Evolutionary conservation across 768 basidiomycete genomes (phyloP).

Genomic region (Cystofilobasidium macerans): DNA sequence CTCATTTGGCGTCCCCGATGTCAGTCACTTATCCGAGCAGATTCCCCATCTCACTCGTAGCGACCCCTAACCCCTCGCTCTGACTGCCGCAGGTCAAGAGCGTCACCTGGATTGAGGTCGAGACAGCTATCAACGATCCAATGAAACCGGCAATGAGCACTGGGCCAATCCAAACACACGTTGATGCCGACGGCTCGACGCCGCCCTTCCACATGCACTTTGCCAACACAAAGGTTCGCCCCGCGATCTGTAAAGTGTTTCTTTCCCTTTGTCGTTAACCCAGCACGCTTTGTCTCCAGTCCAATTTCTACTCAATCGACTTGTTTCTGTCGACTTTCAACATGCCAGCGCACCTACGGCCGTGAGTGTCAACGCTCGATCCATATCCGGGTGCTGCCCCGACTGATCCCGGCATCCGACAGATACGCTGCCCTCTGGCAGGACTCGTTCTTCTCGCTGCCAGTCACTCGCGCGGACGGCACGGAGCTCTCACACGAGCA

Average conservation of each 20-base stretch:
- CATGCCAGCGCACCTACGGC: slow-evolving; percentile 62
- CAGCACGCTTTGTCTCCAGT: slow-evolving; percentile 45
- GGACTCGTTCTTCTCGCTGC: slow-evolving; percentile 76
- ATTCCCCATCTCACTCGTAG: too few species aligned
- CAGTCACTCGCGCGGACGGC: slow-evolving; percentile 58
- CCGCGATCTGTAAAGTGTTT: not conserved
- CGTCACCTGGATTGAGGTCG: slow-evolving; percentile 81
- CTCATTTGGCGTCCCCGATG: slow-evolving; percentile 79
- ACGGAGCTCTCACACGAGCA: slow-evolving; percentile 68
- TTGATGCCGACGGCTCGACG: slow-evolving; percentile 55
- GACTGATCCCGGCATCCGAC: too few species aligned
- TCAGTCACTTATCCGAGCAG: slow-evolving; percentile 39
- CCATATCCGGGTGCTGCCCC: not conserved
- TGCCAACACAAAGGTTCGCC: slow-evolving; percentile 70
- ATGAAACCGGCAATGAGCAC: slow-evolving; percentile 31
- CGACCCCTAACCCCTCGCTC: too few species aligned
- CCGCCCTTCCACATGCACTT: slow-evolving; percentile 87
- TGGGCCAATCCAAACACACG: slow-evolving; percentile 48
- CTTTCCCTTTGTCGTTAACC: slow-evolving; percentile 5
- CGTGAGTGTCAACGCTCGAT: slow-evolving; percentile 47
- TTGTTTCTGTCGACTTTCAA: slow-evolving; percentile 65
- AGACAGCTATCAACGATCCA: slow-evolving; percentile 40
- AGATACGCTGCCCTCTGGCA: slow-evolving; percentile 72
- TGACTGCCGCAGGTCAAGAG: slow-evolving; percentile 42
- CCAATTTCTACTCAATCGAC: slow-evolving; percentile 77